Percentiles rank a stretch among this genome's conserved stretches.
Evolutionary conservation across 225 moss, liverwort and hornwort species (phyloP).

Genomic region (Rhytidiadelphus loreus): DNA sequence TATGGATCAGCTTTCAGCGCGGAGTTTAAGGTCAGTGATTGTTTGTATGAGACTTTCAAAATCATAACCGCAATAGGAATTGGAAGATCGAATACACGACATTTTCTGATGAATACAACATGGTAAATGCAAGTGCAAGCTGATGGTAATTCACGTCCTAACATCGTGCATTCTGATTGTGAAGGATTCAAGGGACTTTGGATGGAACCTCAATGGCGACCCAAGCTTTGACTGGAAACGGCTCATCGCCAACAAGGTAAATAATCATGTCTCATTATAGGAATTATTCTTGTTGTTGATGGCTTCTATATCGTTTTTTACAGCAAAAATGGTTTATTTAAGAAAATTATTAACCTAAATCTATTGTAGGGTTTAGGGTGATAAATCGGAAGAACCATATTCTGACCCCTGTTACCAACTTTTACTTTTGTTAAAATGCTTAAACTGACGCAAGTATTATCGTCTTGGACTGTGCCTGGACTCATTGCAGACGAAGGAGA

Average conservation of each 20-base stretch:
- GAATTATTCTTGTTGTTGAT: neutral
- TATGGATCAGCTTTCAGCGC: constrained; percentile 69
- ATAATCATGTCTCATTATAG: neutral
- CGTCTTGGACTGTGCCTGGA: neutral
- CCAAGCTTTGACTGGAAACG: constrained; percentile 74
- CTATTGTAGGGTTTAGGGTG: neutral
- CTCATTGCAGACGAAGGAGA: constrained; percentile 46
- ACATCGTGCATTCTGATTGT: neutral
- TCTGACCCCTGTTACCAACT: neutral
- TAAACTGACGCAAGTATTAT: too few species aligned
- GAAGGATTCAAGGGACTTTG: constrained; percentile 58
- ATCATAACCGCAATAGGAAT: neutral
- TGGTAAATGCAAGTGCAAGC: neutral
- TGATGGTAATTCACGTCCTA: neutral
- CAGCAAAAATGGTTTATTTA: neutral
- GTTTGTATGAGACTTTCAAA: neutral
- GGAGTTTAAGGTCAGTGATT: constrained; percentile 41
- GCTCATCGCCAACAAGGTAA: constrained; percentile 60
- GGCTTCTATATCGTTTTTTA: neutral
- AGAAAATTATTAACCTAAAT: too few species aligned
- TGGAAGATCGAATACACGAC: neutral
- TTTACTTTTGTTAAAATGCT: neutral
- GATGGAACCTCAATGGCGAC: constrained; percentile 60
- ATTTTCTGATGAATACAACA: neutral
- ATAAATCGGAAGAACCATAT: too few species aligned